A percentile compares a stretch with the other conserved stretches of the same genome.
Evolutionary conservation across 805 yeast species (phyloP).

Genomic region (Pichia insulana): DNA sequence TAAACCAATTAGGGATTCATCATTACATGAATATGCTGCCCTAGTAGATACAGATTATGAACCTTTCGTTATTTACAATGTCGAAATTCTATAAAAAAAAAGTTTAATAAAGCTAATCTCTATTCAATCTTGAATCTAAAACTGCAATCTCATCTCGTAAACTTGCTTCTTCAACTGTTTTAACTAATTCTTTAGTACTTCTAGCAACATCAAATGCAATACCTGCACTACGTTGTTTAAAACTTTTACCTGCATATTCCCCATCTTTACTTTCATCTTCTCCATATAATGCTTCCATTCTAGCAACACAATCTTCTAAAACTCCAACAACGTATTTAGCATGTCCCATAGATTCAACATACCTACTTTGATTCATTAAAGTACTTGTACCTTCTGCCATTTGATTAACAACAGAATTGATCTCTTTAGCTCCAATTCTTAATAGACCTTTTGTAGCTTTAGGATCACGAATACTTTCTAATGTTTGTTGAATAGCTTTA

Average conservation of each 20-base stretch:
- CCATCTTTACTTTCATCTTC: slow-evolving; percentile 34
- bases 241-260: slow-evolving; percentile 77
- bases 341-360: slow-evolving; percentile 76
- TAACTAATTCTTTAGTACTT: slow-evolving; percentile 90
- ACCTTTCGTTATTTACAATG: slow-evolving; percentile 82
- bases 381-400: slow-evolving; percentile 86
- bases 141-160: slow-evolving; percentile 78
- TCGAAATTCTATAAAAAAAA: slow-evolving; percentile 28
- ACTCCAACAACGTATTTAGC: slow-evolving; percentile 87
- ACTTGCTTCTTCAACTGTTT: slow-evolving; percentile 92
- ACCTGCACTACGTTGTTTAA: slow-evolving; percentile 91
- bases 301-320: slow-evolving; percentile 71
- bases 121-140: slow-evolving; percentile 53
- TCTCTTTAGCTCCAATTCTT: slow-evolving; percentile 65
- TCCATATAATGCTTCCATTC: slow-evolving; percentile 67
- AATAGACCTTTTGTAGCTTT: slow-evolving; percentile 69
- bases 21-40: slow-evolving; percentile 77
- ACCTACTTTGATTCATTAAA: slow-evolving; percentile 83
- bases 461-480: slow-evolving; percentile 68
- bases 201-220: slow-evolving; percentile 94
- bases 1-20: slow-evolving; percentile 47
- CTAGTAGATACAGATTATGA: slow-evolving; percentile 92
- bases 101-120: background rate
- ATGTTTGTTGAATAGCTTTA: slow-evolving; percentile 74
- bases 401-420: slow-evolving; percentile 66